Evolutionary conservation across 139 green algal genomes (phyloP), one percentile per base, ranked within the genome.

Genomic region (Chlorella sp.): DNA sequence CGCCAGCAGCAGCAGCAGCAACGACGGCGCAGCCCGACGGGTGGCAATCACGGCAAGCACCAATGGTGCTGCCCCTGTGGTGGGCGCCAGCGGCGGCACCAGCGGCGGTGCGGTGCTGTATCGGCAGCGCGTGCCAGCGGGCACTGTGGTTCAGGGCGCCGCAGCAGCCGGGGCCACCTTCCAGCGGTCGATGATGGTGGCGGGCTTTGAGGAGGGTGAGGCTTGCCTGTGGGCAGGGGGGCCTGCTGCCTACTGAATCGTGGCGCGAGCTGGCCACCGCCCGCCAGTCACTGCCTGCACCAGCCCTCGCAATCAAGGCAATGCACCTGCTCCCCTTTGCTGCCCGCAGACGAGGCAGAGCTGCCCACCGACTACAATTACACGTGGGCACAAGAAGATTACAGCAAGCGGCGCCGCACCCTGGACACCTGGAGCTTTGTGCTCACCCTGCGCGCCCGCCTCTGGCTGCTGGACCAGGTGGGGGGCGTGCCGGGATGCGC

Each of bases 371-470:
- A 95, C 74, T 87, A 86, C 3, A 84, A 92, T 34, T 96, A 94
- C 85, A 91, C 91, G 32, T 98, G 95, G 95, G 85, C 94, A 0
- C 87, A 93, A 65, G 95, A 98, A 67, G 80, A 88, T 73, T 98
- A 98, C 90, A 94, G 84, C 75, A 80, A 65, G 4, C 86, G 82
- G 30, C 88, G 91, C 86, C 87, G 95, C 62, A 94, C 82, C 5
- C 65, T 95, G 3, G 93, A 96, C 87, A 96, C 95, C 34, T 98
- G 95, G 95, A 75, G 75, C n/a, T 98, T 98, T 88, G 94, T 98
- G 83, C 77, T 93, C 8, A 43, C 86, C 19, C 91, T 97, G 87
- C 89, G 95, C 3, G 69, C 89, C 0, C 90, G 90, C 30, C 88
- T 97, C n/a, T 97, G 73, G 62, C 88, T 97, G 76, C 84, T 96